Evolutionary conservation across 768 basidiomycete genomes (phyloP).

Genomic region (Antrodiella citrinella): DNA sequence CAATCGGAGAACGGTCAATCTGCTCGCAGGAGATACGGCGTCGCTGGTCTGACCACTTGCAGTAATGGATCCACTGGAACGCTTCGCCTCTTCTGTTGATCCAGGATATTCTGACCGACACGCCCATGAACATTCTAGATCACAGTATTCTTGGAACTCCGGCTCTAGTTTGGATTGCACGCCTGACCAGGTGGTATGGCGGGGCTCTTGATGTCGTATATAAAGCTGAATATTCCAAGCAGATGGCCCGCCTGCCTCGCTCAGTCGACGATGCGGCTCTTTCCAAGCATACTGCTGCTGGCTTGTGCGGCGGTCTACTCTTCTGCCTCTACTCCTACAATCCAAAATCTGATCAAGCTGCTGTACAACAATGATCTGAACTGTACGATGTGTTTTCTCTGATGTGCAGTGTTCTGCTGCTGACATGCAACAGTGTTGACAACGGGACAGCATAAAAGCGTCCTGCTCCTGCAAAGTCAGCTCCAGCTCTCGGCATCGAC

Average conservation of each 20-base stretch:
- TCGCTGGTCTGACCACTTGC: neutral
- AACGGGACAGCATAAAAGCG: slow-evolving; percentile 14
- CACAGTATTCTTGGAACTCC: neutral
- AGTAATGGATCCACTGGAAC: neutral
- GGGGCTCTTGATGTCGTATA: neutral
- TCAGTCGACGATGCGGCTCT: neutral
- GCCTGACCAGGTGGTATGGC: neutral
- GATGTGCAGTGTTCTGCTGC: no score
- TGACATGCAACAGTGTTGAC: slow-evolving; percentile 14
- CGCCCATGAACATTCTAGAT: neutral
- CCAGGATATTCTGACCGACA: neutral
- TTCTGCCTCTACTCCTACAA: neutral
- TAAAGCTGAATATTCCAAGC: neutral
- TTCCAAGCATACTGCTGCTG: neutral
- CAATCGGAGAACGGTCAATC: no score
- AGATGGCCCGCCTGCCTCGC: neutral
- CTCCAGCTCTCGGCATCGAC: slow-evolving; percentile 8
- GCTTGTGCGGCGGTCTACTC: neutral
- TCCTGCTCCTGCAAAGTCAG: slow-evolving; percentile 12
- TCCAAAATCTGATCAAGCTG: slow-evolving; percentile 8
- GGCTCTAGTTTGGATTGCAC: neutral
- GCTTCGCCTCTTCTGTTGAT: neutral
- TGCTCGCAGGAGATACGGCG: neutral
- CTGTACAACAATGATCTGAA: slow-evolving; percentile 20
- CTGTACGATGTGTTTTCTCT: slow-evolving; percentile 6